Base-by-base conservation (phyloP, 2,329 filamentous ascomycete genomes). In the Gremmenia infestans region DNA sequence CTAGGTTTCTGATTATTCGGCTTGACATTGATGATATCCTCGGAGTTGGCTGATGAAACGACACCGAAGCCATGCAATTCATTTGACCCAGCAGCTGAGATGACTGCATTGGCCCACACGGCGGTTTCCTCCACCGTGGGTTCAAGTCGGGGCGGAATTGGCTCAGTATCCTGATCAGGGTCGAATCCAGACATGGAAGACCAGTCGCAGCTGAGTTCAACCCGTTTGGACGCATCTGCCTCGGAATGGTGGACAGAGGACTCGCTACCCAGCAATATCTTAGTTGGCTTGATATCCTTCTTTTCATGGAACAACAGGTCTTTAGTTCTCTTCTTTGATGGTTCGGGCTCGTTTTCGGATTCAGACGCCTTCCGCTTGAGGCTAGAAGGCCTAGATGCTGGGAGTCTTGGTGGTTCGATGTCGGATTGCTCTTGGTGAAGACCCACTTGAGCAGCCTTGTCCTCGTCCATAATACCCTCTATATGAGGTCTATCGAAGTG, bases 21-120 rank as follows among this genome's bases (percentile, higher is more conserved):
- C n/a, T 57, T 58, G 50, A 63, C 52, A 49, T 63, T 63, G 23
- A 55, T 53, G 25, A 64, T 60, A 40, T 55, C 56, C 49, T 55
- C 49, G 17, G 23, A 22, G 23, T 14, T 46, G 9, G 9, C 35
- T n/a, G 37, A 40, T 40, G 37, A 7, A 17, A 40, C 17, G 37
- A 40, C 37, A 40, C 14, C 6, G 37, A 40, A 40, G 37, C 17
- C 15, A 40, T 40, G 15, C 17, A 40, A 17, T 15, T 40, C 8
- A 40, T 40, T 40, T 17, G 37, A 40, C 5, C 15, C 14, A 40
- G 37, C 37, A 1, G 37, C 37, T 40, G 37, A 40, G 37, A 40
- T n/a, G 17, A 40, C 8, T 2, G 15, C 37, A 17, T 40, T 17
- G 37, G 17, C 17, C 15, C 37, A 40, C 5, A 17, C 8, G 37